Evolutionary conservation across 1,139 yeast species (phyloP).

Genomic region (Hyphopichia khmerensis): DNA sequence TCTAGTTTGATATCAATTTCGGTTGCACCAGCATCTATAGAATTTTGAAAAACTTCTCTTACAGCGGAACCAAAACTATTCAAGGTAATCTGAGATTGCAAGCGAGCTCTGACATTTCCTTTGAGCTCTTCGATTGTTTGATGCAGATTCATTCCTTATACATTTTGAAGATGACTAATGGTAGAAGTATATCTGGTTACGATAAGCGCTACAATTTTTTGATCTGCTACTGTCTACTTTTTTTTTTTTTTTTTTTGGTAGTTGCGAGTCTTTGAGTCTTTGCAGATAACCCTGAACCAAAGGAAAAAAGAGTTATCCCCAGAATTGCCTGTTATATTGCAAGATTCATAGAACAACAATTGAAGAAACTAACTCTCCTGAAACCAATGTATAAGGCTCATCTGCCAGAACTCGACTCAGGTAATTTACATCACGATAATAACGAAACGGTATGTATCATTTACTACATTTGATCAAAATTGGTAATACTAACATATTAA

Average conservation of each 20-base stretch:
- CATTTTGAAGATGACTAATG: no score
- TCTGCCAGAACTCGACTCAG: not conserved
- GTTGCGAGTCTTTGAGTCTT: no score
- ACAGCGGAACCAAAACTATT: slow-evolving; percentile 41
- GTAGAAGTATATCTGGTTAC: no score
- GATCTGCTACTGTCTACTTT: not conserved
- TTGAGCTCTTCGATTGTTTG: not conserved
- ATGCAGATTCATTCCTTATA: not conserved
- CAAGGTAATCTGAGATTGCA: slow-evolving; percentile 10
- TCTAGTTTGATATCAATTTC: slow-evolving; percentile 63
- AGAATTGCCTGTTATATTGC: no score
- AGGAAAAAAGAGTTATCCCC: no score
- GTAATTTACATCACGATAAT: not conserved
- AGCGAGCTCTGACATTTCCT: not conserved
- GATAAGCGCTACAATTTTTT: not conserved
- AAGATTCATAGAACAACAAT: no score
- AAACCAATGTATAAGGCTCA: no score
- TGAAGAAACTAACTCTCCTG: no score
- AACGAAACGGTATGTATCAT: not conserved
- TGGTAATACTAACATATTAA: not conserved
- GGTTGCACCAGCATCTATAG: slow-evolving; percentile 72
- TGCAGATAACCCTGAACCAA: no score
- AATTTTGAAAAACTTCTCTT: slow-evolving; percentile 75
- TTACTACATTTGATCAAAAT: not conserved
- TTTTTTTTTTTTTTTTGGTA: no score